phyloP scores from a whole-genome alignment of 306 rosid species.

The Malus asiatica region DNA sequence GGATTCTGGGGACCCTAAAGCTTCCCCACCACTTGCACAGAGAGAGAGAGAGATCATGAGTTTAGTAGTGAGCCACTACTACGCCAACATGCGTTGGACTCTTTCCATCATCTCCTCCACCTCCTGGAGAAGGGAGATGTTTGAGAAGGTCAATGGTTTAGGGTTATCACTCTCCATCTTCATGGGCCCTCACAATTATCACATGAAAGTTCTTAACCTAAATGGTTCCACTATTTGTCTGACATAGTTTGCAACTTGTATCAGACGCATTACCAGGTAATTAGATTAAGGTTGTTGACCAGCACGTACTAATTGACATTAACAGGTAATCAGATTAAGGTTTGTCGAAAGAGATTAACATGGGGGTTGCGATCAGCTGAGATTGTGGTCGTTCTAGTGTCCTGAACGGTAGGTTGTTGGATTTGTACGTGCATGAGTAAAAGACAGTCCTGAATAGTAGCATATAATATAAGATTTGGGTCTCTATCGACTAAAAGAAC shows the following conservation, averaged over 20 bases:
- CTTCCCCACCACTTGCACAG: conserved; percentile 40
- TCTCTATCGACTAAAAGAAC: not conserved
- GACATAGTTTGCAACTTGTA: conserved; percentile 20
- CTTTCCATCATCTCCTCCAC: not conserved
- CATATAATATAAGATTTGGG: not conserved
- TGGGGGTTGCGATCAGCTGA: not conserved
- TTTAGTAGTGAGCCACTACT: conserved; percentile 30
- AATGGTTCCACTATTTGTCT: conserved; percentile 27
- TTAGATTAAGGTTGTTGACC: not conserved
- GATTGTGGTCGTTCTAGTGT: not conserved
- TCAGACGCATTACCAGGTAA: not conserved
- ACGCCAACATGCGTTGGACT: not conserved
- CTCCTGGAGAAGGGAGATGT: not conserved
- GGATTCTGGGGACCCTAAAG: conserved; percentile 35
- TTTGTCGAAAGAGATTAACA: not conserved
- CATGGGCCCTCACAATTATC: conserved; percentile 47
- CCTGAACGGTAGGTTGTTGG: not conserved
- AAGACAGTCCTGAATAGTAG: not conserved
- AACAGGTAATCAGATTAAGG: not conserved
- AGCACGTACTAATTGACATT: not conserved
- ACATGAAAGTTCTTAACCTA: conserved; percentile 31
- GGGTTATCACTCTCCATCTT: conserved; percentile 24
- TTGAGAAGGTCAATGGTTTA: conserved; percentile 27
- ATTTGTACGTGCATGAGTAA: not conserved
- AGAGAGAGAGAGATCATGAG: not conserved